Percentiles rank a stretch among this genome's conserved stretches.
These are phyloP conservation scores for Astraeus odoratus DNA, from an alignment of 768 basidiomycete genomes.

Conservation along the genomic window DNA sequence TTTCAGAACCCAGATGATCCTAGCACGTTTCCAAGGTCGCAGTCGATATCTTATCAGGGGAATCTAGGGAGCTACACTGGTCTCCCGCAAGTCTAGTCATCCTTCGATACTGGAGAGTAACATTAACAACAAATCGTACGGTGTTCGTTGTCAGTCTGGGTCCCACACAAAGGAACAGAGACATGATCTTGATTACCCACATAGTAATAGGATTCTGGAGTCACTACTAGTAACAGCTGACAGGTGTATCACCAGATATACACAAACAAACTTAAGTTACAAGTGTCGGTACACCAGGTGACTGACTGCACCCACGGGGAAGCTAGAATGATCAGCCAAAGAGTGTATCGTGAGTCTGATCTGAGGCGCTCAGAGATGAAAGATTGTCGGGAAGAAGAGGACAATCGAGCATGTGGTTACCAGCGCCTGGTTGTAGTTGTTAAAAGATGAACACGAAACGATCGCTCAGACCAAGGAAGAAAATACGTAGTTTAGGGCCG, in stretches of 20 bases:
- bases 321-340: slow-evolving; percentile 53
- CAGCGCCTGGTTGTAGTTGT: slow-evolving; percentile 48
- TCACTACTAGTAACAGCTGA: too few relatives aligned
- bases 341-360: slow-evolving; percentile 41
- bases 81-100: too few relatives aligned
- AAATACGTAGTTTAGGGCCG: slow-evolving; percentile 41
- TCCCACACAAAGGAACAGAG: too few relatives aligned
- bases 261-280: neutral
- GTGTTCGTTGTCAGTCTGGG: too few relatives aligned
- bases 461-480: too few relatives aligned
- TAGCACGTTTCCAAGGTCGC: slow-evolving; percentile 5
- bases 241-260: neutral
- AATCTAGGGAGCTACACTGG: neutral
- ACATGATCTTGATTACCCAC: too few relatives aligned
- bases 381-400: slow-evolving; percentile 31
- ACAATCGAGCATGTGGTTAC: slow-evolving; percentile 52
- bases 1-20: slow-evolving; percentile 6
- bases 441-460: slow-evolving; percentile 47
- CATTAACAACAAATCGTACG: too few relatives aligned
- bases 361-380: slow-evolving; percentile 54
- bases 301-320: slow-evolving; percentile 43
- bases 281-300: slow-evolving; percentile 58
- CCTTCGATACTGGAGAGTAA: too few relatives aligned
- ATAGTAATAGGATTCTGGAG: too few relatives aligned
- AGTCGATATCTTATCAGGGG: neutral